Conservation (phyloP, 495 filamentous ascomycete species). For the Sporormia fimetaria region DNA sequence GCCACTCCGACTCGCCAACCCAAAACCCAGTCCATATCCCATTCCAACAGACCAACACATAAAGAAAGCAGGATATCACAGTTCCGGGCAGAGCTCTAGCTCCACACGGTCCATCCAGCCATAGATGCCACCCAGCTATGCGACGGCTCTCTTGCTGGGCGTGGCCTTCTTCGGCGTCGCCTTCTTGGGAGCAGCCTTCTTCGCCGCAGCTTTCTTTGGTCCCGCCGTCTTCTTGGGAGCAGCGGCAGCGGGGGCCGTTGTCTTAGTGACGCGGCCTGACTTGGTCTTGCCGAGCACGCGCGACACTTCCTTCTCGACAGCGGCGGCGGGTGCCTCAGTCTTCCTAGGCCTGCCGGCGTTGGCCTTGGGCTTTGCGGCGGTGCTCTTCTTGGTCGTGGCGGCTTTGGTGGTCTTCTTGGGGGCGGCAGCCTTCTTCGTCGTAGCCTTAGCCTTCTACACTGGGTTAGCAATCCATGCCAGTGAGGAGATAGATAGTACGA, state of each 20-base stretch:
- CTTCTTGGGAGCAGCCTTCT: conserved; percentile 48
- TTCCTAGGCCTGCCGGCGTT: conserved; percentile 19
- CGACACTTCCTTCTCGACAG: conserved; percentile 62
- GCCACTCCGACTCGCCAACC: background rate
- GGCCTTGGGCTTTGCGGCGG: conserved; percentile 33
- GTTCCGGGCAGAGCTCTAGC: no score
- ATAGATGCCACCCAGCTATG: conserved; percentile 14
- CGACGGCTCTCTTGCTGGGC: conserved; percentile 31
- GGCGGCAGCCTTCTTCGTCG: conserved; percentile 38
- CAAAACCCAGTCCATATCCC: conserved; percentile 1
- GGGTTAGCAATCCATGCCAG: no score
- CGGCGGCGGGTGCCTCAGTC: conserved; percentile 38
- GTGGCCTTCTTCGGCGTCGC: conserved; percentile 37
- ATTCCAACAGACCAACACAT: conserved; percentile 1
- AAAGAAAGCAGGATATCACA: conserved; percentile 21
- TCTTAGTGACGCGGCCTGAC: conserved; percentile 81
- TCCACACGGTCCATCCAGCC: background rate
- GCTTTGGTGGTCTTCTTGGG: conserved; percentile 39
- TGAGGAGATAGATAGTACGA: no score
- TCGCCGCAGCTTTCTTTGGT: conserved; percentile 44
- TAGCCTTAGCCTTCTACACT: conserved; percentile 40
- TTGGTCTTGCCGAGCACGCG: conserved; percentile 75
- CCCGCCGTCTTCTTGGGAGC: conserved; percentile 49
- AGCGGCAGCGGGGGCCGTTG: conserved; percentile 48
- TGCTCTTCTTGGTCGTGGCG: conserved; percentile 37